A percentile compares a stretch with the other conserved stretches of the same genome.
Evolutionary conservation across 441 rosid genomes (phyloP).

Genomic region (Hura crepitans): DNA sequence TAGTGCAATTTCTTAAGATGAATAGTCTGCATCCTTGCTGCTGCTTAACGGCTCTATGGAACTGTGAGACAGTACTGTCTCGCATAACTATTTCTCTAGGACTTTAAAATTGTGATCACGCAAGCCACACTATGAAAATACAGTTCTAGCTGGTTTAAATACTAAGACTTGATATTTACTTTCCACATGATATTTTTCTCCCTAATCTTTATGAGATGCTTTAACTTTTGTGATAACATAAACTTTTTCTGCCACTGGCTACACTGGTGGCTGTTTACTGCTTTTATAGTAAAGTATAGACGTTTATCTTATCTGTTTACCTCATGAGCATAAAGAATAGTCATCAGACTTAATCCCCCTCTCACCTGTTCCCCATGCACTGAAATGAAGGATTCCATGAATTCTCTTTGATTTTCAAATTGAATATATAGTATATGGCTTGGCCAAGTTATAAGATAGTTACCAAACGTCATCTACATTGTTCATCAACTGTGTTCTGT

Average conservation of each 20-base stretch:
- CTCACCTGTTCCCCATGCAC: neutral
- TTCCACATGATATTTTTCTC: neutral
- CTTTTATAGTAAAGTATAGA: neutral
- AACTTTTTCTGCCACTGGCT: neutral
- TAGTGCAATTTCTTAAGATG: neutral
- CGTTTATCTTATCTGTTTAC: neutral
- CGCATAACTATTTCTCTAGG: neutral
- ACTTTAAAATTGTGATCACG: neutral
- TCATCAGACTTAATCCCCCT: neutral
- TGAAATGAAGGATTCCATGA: neutral
- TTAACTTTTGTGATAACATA: neutral
- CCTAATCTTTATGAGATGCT: neutral
- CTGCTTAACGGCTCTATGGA: neutral
- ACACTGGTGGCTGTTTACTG: neutral
- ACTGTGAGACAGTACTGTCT: constrained; percentile 1
- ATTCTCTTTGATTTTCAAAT: constrained; percentile 1
- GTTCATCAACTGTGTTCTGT: neutral
- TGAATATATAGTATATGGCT: neutral
- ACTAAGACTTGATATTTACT: too few species aligned
- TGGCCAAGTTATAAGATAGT: too few species aligned
- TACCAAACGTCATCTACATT: neutral
- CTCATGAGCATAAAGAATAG: neutral
- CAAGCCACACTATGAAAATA: neutral
- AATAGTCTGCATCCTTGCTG: constrained; percentile 6
- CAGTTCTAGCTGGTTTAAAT: neutral